These are phyloP conservation scores for Diaporthe helianthi DNA, from an alignment of 2,329 filamentous ascomycete genomes.

Conservation along the genomic window DNA sequence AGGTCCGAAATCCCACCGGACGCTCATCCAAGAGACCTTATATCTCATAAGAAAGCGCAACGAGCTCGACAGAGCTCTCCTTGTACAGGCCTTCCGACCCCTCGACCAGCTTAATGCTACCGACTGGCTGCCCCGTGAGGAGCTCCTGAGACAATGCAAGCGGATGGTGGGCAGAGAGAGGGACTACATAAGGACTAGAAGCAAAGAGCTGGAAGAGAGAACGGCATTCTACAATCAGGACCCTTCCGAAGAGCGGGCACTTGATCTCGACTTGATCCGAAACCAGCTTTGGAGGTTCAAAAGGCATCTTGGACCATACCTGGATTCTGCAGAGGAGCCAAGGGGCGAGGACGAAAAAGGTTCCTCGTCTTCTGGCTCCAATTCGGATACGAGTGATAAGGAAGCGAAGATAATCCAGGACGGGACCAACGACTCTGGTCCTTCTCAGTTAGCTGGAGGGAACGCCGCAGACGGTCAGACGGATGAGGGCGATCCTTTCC, in stretches of 20 bases:
- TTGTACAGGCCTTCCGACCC: constrained; percentile 31
- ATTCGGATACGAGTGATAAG: background rate
- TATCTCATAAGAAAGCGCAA: constrained; percentile 37
- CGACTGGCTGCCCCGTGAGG: constrained; percentile 34
- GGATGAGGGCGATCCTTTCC: background rate
- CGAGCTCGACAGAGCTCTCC: constrained; percentile 35
- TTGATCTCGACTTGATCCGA: constrained; percentile 35
- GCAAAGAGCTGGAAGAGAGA: constrained; percentile 32
- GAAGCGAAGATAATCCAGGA: background rate
- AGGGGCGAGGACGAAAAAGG: background rate
- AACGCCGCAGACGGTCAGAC: background rate
- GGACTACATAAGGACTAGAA: constrained; percentile 29
- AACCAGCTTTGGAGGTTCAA: constrained; percentile 36
- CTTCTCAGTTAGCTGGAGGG: background rate
- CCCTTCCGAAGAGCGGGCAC: constrained; percentile 33
- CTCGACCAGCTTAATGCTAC: background rate
- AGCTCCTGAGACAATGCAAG: constrained; percentile 33
- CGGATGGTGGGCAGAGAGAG: constrained; percentile 35
- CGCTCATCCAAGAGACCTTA: constrained; percentile 32
- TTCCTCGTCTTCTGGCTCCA: background rate
- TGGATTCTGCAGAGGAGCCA: constrained; percentile 21
- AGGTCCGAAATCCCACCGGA: constrained; percentile 31
- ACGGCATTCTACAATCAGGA: constrained; percentile 33
- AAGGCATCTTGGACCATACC: constrained; percentile 36
- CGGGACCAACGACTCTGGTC: background rate